Percentiles rank a stretch among this genome's conserved stretches.
phyloP scores from a whole-genome alignment of 345 rosid species.

The Populus ilicifolia region DNA sequence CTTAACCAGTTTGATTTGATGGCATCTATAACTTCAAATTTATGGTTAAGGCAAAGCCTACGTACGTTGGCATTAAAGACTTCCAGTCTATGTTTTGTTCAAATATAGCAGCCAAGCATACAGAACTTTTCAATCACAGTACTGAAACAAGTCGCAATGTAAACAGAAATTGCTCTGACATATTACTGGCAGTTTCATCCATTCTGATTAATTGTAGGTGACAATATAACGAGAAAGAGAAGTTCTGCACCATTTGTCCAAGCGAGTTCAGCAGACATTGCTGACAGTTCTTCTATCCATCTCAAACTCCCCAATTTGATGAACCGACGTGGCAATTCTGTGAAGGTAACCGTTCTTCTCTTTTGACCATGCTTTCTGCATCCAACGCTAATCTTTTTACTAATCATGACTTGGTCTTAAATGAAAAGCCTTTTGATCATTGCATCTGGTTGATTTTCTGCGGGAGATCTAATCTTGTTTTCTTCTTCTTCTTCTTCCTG shows the following conservation, averaged over 20 bases:
- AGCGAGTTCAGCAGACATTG: constrained; percentile 14
- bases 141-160: not conserved
- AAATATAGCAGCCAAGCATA: not conserved
- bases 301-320: constrained; percentile 6
- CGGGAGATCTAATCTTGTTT: not conserved
- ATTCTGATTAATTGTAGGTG: constrained; percentile 21
- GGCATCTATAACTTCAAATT: too few relatives aligned
- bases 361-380: not conserved
- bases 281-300: constrained; percentile 10
- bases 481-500: not conserved
- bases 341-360: constrained; percentile 26
- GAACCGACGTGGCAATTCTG: constrained; percentile 1
- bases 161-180: not conserved
- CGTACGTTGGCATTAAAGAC: too few relatives aligned
- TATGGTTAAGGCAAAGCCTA: too few relatives aligned
- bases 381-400: not conserved
- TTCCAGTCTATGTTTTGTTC: too few relatives aligned
- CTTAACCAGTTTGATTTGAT: too few relatives aligned
- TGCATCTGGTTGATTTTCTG: too few relatives aligned
- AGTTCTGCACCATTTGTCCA: constrained; percentile 13
- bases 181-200: not conserved
- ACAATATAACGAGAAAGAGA: not conserved
- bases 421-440: too few relatives aligned
- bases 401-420: too few relatives aligned
- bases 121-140: too few relatives aligned